Evolutionary conservation across 2,329 filamentous ascomycete genomes (phyloP).

Genomic region (Claviceps sp.): DNA sequence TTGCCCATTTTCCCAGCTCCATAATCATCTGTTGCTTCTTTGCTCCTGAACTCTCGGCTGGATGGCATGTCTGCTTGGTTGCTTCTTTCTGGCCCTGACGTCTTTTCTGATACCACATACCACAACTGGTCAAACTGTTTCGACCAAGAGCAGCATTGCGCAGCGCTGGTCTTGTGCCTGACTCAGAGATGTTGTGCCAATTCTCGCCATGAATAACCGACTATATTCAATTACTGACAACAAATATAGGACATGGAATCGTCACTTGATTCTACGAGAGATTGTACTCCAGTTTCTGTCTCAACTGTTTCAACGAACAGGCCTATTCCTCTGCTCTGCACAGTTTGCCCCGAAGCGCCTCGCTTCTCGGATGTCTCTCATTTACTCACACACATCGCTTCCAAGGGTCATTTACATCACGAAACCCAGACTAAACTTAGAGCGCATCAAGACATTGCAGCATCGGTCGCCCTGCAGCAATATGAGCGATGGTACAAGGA

Average conservation of each 20-base stretch:
- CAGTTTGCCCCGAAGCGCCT: conserved; percentile 67
- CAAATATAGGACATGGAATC: conserved; percentile 25
- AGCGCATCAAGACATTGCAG: conserved; percentile 51
- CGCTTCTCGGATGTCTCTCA: conserved; percentile 85
- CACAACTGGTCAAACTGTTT: not conserved
- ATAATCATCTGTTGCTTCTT: conserved; percentile 11
- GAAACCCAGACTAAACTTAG: conserved; percentile 71
- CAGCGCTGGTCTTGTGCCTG: conserved; percentile 2
- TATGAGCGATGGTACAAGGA: conserved; percentile 70
- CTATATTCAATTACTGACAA: conserved; percentile 9
- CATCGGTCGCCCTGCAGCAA: conserved; percentile 45
- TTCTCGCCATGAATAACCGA: conserved; percentile 1
- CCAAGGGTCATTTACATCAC: conserved; percentile 80
- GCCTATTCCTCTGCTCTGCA: conserved; percentile 60
- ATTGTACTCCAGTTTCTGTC: conserved; percentile 10
- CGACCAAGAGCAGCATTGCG: not conserved
- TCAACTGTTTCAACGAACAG: conserved; percentile 13
- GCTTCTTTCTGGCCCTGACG: conserved; percentile 14
- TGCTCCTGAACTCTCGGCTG: conserved; percentile 9
- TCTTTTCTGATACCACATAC: not conserved
- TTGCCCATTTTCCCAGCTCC: conserved; percentile 13
- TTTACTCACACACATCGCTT: conserved; percentile 80
- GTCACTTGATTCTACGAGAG: conserved; percentile 12
- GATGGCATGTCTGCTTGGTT: conserved; percentile 8
- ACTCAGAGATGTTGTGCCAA: conserved; percentile 3